These are phyloP conservation scores for Starmerella bacillaris DNA, from an alignment of 805 yeast genomes.

Conservation along the genomic window DNA sequence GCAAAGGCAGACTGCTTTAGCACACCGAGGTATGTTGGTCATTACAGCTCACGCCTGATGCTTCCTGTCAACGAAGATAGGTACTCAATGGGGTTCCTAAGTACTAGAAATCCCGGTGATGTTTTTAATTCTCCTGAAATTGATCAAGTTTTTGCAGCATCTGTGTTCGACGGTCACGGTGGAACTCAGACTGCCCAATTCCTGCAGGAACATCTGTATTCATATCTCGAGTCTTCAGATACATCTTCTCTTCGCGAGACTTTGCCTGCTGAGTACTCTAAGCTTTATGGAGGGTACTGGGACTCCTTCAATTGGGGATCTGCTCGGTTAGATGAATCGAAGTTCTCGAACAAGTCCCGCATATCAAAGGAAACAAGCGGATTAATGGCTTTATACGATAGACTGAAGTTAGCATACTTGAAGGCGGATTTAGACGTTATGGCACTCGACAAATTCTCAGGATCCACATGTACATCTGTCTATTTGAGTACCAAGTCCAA, in stretches of 20 bases:
- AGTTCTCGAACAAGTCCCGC: too few species aligned
- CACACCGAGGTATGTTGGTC: conserved; percentile 65
- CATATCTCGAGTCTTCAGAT: conserved; percentile 32
- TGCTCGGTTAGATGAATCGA: too few species aligned
- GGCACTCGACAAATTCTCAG: conserved; percentile 22
- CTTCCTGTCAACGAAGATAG: conserved; percentile 69
- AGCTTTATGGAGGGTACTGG: conserved; percentile 72
- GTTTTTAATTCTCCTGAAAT: conserved; percentile 11
- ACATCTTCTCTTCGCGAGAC: conserved; percentile 24
- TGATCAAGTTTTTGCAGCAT: conserved; percentile 58
- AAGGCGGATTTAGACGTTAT: conserved; percentile 44
- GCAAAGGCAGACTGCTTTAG: conserved; percentile 40
- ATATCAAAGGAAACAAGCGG: neutral
- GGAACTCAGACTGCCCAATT: conserved; percentile 57
- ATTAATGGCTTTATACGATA: conserved; percentile 24
- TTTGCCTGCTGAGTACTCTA: conserved; percentile 37
- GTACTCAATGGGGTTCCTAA: conserved; percentile 46
- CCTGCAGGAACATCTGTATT: conserved; percentile 36
- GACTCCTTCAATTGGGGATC: too few species aligned
- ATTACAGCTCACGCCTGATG: conserved; percentile 55
- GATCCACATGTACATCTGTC: conserved; percentile 59
- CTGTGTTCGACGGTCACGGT: conserved; percentile 90
- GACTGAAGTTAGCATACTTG: conserved; percentile 43
- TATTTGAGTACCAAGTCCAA: conserved; percentile 29
- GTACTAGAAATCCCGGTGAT: conserved; percentile 23